Evolutionary conservation across 73 alveolate genomes (phyloP).

Genomic region (Breviolum minutum): DNA sequence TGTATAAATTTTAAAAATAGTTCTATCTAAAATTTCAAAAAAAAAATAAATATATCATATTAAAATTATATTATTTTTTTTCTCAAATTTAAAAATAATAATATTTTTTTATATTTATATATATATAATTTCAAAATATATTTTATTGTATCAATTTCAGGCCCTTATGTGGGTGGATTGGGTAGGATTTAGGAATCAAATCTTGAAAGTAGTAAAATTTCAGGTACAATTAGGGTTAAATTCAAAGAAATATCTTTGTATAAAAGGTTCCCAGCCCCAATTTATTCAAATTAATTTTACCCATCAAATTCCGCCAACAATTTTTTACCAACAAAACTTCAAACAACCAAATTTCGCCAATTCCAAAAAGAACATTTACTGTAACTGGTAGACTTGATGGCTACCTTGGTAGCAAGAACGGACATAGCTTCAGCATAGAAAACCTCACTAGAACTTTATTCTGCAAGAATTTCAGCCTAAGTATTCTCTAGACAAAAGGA

Average conservation of each 20-base stretch:
- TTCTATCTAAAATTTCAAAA: too few species aligned
- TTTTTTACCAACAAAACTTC: not conserved
- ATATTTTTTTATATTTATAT: too few species aligned
- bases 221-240: not conserved
- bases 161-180: not conserved
- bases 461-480: too few species aligned
- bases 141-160: not conserved
- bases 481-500: too few species aligned
- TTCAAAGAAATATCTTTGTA: not conserved
- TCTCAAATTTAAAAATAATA: not conserved
- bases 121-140: not conserved
- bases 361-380: not conserved
- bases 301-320: not conserved
- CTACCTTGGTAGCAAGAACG: too few species aligned
- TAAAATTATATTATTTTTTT: not conserved
- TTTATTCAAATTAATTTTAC: not conserved
- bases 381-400: too few species aligned
- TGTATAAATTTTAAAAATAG: not conserved
- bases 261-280: not conserved
- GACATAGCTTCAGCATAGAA: too few species aligned
- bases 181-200: not conserved
- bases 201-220: not conserved
- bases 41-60: too few species aligned
- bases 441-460: too few species aligned
- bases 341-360: not conserved